Evolutionary conservation across 208 protist species (phyloP), one percentile per base, ranked within the genome.

Genomic region (Acanthamoeba divionensis): DNA sequence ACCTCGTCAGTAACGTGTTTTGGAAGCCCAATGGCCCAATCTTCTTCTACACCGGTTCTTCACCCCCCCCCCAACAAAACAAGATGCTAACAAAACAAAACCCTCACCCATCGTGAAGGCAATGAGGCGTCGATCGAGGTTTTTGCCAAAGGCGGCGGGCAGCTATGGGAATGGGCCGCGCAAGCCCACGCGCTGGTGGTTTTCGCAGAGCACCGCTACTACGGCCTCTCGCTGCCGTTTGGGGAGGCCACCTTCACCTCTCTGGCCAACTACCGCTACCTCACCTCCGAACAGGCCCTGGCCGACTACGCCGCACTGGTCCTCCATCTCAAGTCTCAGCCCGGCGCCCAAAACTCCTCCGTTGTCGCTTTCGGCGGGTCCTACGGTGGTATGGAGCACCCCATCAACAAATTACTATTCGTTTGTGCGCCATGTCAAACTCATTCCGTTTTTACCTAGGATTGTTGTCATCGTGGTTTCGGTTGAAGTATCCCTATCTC

Each of bases 141-240:
- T 66, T 85, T 92, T 2, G 94, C 93, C 9, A 48, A 93, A 9
- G 85, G 96, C 87, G 93, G 71, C 69, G 95, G 96, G 67, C 67
- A 93, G 13, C 95, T 96, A 0, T 24, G 91, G 33, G n/a, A 94
- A n/a, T n/a, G n/a, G n/a, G n/a, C n/a, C n/a, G n/a, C n/a, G n/a
- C n/a, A n/a, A n/a, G n/a, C 18, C 52, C 18, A 60, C 18, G n/a
- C 52, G 52, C n/a, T 60, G 52, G 52, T 60, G n/a, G 44, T 97
- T 1, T 97, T 97, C 89, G 94, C 93, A 0, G 96, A 97, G 86
- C 96, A 97, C 87, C 66, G 96, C 45, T 97, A 94, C 66, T 96
- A 96, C 83, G 95, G 95, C 55, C 26, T 94, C 26, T 91, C 88
- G 9, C 21, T 95, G 21, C 95, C 95, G 18, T 96, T 95, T 85